A percentile compares a stretch with the other conserved stretches of the same genome.
phyloP scores from a whole-genome alignment of 176 grass and related monocot genomes.

The Oropetium thomaeum region DNA sequence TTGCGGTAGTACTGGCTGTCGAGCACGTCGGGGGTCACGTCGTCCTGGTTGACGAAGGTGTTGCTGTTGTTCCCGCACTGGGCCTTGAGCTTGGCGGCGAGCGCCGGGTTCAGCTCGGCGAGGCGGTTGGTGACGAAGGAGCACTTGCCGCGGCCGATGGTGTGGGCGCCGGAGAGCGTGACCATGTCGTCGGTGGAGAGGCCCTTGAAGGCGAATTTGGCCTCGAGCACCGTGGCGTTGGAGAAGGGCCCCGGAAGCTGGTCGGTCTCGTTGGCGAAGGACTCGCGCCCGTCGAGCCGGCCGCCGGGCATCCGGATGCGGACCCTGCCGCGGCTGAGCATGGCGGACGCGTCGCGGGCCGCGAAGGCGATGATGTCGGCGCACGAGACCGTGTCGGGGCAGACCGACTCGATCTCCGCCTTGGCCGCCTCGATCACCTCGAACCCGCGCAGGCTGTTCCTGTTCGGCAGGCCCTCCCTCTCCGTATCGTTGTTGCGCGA shows the following conservation, averaged over 20 bases:
- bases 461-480: conserved; percentile 23
- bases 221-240: background rate
- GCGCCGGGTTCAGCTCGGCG: background rate
- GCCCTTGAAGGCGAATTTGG: conserved; percentile 19
- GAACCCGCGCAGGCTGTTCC: conserved; percentile 28
- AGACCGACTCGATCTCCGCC: background rate
- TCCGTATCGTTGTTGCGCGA: background rate
- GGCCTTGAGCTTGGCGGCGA: background rate
- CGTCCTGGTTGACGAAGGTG: background rate
- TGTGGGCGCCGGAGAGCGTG: conserved; percentile 42
- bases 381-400: conserved; percentile 27
- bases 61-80: background rate
- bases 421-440: conserved; percentile 43
- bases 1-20: conserved; percentile 17
- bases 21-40: background rate
- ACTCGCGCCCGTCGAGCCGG: conserved; percentile 34
- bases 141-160: conserved; percentile 37
- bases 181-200: conserved; percentile 30
- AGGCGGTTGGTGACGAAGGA: background rate
- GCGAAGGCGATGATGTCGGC: conserved; percentile 50
- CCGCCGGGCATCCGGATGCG: conserved; percentile 28
- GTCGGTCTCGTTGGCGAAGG: conserved; percentile 2
- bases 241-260: background rate
- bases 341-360: conserved; percentile 28
- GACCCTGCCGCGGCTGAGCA: conserved; percentile 24